A percentile compares a stretch with the other conserved stretches of the same genome.
phyloP scores from a whole-genome alignment of 805 yeast genomes.

The Maudiozyma turicensis region DNA sequence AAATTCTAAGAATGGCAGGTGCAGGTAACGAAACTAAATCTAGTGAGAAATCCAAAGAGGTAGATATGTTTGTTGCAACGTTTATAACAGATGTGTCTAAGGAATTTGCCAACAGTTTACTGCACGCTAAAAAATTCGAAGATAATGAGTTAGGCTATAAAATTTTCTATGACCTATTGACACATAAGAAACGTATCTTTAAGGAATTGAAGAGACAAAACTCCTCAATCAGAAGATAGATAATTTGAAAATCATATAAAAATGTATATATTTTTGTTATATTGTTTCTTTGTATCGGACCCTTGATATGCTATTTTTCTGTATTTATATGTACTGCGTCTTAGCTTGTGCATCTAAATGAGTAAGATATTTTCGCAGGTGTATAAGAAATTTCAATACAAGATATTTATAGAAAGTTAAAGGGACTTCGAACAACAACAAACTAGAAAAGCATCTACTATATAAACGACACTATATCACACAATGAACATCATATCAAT shows the following conservation, averaged over 20 bases:
- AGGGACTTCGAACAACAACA: no score
- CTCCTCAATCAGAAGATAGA: neutral
- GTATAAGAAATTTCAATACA: no score
- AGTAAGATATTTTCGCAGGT: no score
- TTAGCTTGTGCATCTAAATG: no score
- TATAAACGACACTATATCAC: no score
- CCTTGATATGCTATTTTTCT: no score
- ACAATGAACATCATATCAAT: neutral
- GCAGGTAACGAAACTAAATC: neutral
- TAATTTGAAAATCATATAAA: neutral
- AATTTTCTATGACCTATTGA: conserved; percentile 53
- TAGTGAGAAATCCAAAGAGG: conserved; percentile 4
- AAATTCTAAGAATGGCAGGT: conserved; percentile 39
- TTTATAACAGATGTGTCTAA: conserved; percentile 44
- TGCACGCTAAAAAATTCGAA: conserved; percentile 36
- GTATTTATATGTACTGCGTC: no score
- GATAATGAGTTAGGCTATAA: conserved; percentile 50
- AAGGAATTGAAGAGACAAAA: conserved; percentile 41
- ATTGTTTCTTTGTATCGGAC: neutral
- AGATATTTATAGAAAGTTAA: no score
- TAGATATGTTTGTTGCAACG: conserved; percentile 28
- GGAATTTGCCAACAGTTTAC: conserved; percentile 54
- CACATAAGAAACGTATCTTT: conserved; percentile 52
- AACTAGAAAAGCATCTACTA: no score
- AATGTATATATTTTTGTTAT: neutral